Conservation (phyloP, 768 basidiomycete species). For the Naganishia friedmannii region DNA sequence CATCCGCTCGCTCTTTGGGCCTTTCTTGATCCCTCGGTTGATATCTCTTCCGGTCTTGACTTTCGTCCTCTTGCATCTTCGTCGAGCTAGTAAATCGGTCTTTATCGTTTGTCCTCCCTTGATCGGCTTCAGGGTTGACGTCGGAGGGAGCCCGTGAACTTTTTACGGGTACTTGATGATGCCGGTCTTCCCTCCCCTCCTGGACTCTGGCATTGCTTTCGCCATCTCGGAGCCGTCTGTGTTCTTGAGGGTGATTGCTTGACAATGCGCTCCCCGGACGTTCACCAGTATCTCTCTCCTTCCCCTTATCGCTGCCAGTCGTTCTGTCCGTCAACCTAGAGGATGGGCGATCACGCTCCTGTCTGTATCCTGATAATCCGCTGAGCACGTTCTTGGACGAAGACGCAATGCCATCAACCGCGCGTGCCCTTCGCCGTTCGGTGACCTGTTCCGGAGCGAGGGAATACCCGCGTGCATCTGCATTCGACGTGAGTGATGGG, state of each 20-base stretch:
- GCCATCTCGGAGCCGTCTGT: not conserved
- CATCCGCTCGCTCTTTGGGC: conserved; percentile 22
- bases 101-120: not conserved
- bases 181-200: conserved; percentile 1
- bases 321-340: conserved; percentile 45
- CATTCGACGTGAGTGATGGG: conserved; percentile 3
- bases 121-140: not conserved
- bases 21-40: conserved; percentile 28
- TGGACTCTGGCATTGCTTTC: not conserved
- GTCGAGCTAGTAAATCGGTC: conserved; percentile 1
- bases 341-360: conserved; percentile 4
- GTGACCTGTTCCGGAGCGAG: not conserved
- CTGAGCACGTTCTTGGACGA: not conserved
- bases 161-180: not conserved
- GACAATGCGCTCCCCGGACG: conserved; percentile 39
- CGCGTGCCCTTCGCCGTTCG: not conserved
- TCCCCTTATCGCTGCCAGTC: conserved; percentile 57
- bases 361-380: not conserved
- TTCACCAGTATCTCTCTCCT: conserved; percentile 64
- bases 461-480: not conserved
- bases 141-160: not conserved
- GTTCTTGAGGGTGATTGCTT: not conserved
- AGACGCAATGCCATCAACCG: not conserved
- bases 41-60: conserved; percentile 30
- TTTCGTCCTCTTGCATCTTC: conserved; percentile 46